A percentile compares a stretch with the other conserved stretches of the same genome.
Evolutionary conservation across 345 rosid genomes (phyloP).

Genomic region (Crucihimalaya himalaica): DNA sequence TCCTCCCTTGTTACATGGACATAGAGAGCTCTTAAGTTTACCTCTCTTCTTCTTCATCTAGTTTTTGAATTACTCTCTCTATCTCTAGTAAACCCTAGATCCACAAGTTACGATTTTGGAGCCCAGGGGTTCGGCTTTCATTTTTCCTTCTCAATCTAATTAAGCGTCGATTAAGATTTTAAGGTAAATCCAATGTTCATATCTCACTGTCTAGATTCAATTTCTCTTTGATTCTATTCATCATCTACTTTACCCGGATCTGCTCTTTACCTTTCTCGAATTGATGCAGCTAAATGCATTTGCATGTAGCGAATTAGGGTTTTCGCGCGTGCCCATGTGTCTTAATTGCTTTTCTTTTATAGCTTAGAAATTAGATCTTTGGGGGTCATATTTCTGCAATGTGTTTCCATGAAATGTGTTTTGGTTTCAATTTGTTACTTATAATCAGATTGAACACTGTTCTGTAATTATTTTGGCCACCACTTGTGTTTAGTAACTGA

Average conservation of each 20-base stretch:
- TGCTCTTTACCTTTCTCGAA: background rate
- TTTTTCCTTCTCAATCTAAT: background rate
- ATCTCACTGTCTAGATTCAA: background rate
- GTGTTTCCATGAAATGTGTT: background rate
- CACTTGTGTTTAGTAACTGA: background rate
- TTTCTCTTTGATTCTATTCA: background rate
- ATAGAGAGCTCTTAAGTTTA: background rate
- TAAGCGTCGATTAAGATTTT: background rate
- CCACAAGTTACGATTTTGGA: background rate
- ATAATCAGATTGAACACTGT: too few species aligned
- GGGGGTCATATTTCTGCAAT: background rate
- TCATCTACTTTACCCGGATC: background rate
- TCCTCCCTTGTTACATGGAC: too few species aligned
- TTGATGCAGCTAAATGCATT: background rate
- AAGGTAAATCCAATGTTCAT: conserved; percentile 4
- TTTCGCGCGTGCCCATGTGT: background rate
- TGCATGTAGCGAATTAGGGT: conserved; percentile 17
- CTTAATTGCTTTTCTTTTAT: background rate
- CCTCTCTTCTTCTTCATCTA: background rate
- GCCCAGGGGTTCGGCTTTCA: conserved; percentile 3
- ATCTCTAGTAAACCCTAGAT: conserved; percentile 23
- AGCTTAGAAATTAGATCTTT: background rate
- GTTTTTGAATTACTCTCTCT: conserved; percentile 1
- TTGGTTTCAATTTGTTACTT: background rate
- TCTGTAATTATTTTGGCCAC: background rate